phyloP scores from a whole-genome alignment of 2,329 filamentous ascomycete species.

The Ophiostoma sp. region DNA sequence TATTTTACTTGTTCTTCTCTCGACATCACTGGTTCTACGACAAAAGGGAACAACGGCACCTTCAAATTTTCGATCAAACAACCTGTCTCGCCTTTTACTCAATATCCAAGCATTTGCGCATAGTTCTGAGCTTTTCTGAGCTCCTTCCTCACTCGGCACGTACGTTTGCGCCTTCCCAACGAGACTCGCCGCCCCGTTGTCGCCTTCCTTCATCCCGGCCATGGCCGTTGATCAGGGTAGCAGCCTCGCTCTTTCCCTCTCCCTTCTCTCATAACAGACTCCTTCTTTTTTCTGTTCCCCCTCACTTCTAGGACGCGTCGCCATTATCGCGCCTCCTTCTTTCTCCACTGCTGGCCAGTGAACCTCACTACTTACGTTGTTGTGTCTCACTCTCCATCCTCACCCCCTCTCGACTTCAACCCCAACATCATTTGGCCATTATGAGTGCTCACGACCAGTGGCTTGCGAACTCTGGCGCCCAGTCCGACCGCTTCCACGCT shows the following conservation, averaged over 20 bases:
- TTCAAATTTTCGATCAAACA: not conserved
- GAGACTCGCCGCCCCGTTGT: not conserved
- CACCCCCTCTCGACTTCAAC: constrained; percentile 23
- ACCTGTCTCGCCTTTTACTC: not conserved
- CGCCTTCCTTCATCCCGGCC: constrained; percentile 3
- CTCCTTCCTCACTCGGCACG: not conserved
- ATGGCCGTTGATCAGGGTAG: constrained; percentile 20
- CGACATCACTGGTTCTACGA: not conserved
- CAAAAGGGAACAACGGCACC: not conserved
- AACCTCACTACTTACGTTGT: not conserved
- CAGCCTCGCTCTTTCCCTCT: constrained; percentile 5
- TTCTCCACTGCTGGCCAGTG: constrained; percentile 12
- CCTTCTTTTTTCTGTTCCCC: not conserved
- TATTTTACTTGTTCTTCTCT: too few species aligned
- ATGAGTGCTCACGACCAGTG: constrained; percentile 42
- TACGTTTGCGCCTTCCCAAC: not conserved
- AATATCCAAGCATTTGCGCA: not conserved
- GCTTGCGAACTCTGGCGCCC: constrained; percentile 31
- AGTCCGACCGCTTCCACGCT: constrained; percentile 34
- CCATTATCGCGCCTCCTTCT: not conserved
- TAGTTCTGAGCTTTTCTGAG: not conserved
- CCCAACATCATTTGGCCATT: constrained; percentile 7
- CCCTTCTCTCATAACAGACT: not conserved
- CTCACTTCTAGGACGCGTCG: not conserved
- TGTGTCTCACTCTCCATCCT: not conserved